Base-by-base conservation (phyloP, 2,329 filamentous ascomycete species). In the Colletotrichum sp. region DNA sequence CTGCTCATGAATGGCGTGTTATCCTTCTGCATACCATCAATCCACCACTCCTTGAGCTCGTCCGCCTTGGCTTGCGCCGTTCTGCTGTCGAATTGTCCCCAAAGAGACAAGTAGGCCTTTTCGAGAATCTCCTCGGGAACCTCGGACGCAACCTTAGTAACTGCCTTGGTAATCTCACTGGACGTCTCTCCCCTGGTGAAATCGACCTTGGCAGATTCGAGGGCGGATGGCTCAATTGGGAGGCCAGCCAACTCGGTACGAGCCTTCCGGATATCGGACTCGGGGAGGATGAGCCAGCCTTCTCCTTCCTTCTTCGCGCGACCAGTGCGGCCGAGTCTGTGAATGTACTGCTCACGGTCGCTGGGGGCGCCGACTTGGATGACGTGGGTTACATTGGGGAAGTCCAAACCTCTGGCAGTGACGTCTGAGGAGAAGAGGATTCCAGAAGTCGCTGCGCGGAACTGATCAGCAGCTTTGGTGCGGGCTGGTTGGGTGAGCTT, bases 391-490 rank as follows among this genome's bases (percentile, higher is more conserved):
- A 96, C 94, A 69, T 92, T 88, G 32, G 94, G 94, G 85, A 96
- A 96, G 82, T 96, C 95, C 93, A 96, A 95, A 79, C 95, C 95
- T 83, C 95, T 90, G 15, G 95, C 94, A 8, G 94, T 95, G 36
- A 96, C 94, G 83, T 96, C 95, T 4, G 94, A 95, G 3, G 95
- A 95, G 82, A 96, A 90, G 62, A 96, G 88, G 72, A 96, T 88
- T 32, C 89, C 95, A 36, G 89, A 90, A 32, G 85, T 82, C n/a
- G 91, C 85, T 16, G 80, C 81, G 62, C 95, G 93, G 91, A 98
- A 99, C 30, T 80, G 82, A 0, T 96, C 92, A 1, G 96, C 93
- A 44, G 92, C 92, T 63, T 84, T 87, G 3, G 95, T 97, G 67
- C 97, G 93, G 80, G 90, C 86, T 0, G 24, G 65, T 83, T 99